Base-by-base conservation (phyloP, 306 rosid species). In the Acacia acuminata region DNA sequence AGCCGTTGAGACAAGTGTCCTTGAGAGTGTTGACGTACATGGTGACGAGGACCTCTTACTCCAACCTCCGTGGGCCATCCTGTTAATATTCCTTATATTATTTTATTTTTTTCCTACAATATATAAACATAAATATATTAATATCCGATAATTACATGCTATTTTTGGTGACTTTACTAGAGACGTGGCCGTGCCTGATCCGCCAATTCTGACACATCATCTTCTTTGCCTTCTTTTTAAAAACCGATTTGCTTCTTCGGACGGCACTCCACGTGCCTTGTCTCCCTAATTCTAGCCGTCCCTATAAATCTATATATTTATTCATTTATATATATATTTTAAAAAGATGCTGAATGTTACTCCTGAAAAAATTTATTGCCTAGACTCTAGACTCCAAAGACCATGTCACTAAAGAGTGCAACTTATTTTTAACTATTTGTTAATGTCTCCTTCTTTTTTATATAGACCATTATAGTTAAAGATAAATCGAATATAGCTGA, bases 1-100 rank as follows among this genome's bases (percentile, higher is more conserved):
- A 0, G 5, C 6, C 12, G 50, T 5, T 20, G 84, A 36, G 77
- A 79, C 89, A 79, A 64, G 74, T 83, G 82, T 79, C 63, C 4
- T 14, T 14, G 20, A 7, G 38, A 19, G 64, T 38, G 48, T 38
- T 12, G 50, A 38, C 22, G 4, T 19, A 4, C 16, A 1, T 40
- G 50, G 51, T 69, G 50, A 40, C 73, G 50, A 40, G 73, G 73
- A 69, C 50, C 7, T 8, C 16, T 10, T 48, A 22, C 58, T 19
- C 13, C 1, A 1, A 34, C n/a, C 5, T 40, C 17, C 10, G 50
- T 40, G 73, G 19, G 50, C 50, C 63, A 8, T 6, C 63, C 73
- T 30, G n/a, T 58, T 22, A 2, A n/a, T 8, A 22, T 8, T 14
- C 12, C 2, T 58, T 13, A 36, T 67, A 19, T 68, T 38, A 10